Base-by-base conservation (phyloP, 2,329 filamentous ascomycete genomes). In the Calonectria pseudoreteaudii region DNA sequence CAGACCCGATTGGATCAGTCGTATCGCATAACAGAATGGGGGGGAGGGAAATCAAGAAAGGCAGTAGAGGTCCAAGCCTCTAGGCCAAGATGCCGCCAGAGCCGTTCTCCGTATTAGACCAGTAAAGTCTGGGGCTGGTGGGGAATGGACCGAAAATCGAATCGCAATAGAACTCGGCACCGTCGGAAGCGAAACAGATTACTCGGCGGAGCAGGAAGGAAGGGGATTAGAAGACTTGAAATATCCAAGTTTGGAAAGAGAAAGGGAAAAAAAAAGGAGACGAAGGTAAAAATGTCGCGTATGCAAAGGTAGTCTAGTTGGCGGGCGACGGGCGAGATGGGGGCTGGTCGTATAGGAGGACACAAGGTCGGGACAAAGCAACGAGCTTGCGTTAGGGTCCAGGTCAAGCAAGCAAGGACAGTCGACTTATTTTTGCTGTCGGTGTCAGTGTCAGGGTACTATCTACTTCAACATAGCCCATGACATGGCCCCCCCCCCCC, bases 31-130 rank as follows among this genome's bases (percentile, higher is more conserved):
- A 18, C 23, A 50, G 14, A 20, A 14, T 14, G 31, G 28, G 38
- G 52, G 28, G 41, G 16, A 14, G 49, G 18, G 23, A 34, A 31
- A 28, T 56, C 47, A 58, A 41, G 41, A 34, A 38, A 66, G 71
- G 58, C 73, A 80, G 74, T 77, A 76, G 56, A 77, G 74, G 65
- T 71, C 76, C 77, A 80, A 80, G 78, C 75, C 72, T 70, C 66
- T 36, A 73, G 72, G 62, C 66, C 64, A 47, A 41, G 50, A 47
- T 41, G 38, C 65, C 73, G 70, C 69, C 74, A 77, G 77, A 76
- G 71, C 76, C 74, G 75, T 75, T 65, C 65, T 68, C 68, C 71
- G 66, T 68, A 62, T 73, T 68, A 56, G 65, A 34, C 62, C 70
- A 34, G 56, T 72, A 16, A 64, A 66, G 64, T 52, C 60, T 52